A percentile compares a stretch with the other conserved stretches of the same genome.
phyloP scores from a whole-genome alignment of 1,284 basidiomycete species.

The Mycena citricolor region DNA sequence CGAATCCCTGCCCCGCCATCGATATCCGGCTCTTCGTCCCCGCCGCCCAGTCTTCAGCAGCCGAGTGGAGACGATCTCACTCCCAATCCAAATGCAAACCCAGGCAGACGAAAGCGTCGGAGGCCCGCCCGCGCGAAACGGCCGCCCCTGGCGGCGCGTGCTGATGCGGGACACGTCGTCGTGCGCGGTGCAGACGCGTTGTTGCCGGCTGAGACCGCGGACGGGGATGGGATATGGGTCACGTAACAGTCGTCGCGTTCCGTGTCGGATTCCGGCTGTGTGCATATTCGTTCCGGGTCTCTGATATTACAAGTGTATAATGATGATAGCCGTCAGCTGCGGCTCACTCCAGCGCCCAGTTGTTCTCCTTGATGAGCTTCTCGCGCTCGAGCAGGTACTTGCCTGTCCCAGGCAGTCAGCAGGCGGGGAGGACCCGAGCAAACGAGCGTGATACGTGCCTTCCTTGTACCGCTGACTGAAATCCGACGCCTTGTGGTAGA shows the following conservation, averaged over 20 bases:
- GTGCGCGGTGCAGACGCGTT: too few relatives aligned
- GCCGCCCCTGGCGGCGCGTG: too few relatives aligned
- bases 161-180: too few relatives aligned
- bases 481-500: slow-evolving; percentile 79
- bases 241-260: too few relatives aligned
- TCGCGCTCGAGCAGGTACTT: slow-evolving; percentile 85
- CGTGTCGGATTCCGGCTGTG: too few relatives aligned
- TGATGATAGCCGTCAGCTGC: too few relatives aligned
- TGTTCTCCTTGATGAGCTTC: slow-evolving; percentile 77
- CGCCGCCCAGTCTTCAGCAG: background rate
- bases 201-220: too few relatives aligned
- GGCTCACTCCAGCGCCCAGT: slow-evolving; percentile 72
- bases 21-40: slow-evolving; percentile 7
- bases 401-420: slow-evolving; percentile 40
- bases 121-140: too few relatives aligned
- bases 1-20: slow-evolving; percentile 63
- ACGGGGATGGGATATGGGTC: too few relatives aligned
- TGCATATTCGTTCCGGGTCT: too few relatives aligned
- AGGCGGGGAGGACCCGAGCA: background rate
- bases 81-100: too few relatives aligned
- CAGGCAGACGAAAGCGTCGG: too few relatives aligned
- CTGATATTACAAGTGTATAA: background rate
- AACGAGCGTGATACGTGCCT: slow-evolving; percentile 43
- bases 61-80: slow-evolving; percentile 1
- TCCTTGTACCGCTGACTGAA: slow-evolving; percentile 86